Evolutionary conservation across 1,139 yeast genomes (phyloP).

Genomic region (Geotrichum reessii): DNA sequence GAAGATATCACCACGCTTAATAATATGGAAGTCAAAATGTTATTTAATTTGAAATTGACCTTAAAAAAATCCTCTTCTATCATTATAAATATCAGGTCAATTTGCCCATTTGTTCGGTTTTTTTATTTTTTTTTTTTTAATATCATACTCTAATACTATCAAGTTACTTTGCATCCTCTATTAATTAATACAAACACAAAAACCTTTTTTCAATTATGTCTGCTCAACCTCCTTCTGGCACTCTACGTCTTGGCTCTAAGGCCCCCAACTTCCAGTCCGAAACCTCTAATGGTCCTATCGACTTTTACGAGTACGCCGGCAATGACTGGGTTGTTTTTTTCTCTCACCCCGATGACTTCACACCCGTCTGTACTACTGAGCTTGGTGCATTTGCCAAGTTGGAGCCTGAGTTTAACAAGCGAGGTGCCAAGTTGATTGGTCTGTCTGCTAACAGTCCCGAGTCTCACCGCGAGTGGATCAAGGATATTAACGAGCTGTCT

Average conservation of each 20-base stretch:
- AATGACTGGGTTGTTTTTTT: constrained; percentile 73
- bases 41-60: background rate
- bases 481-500: constrained; percentile 74
- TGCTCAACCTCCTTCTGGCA: constrained; percentile 23
- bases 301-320: constrained; percentile 71
- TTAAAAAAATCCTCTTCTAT: background rate
- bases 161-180: background rate
- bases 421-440: constrained; percentile 73
- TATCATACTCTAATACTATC: background rate
- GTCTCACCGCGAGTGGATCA: constrained; percentile 73
- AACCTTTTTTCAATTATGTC: background rate
- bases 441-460: constrained; percentile 67
- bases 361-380: constrained; percentile 89
- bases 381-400: constrained; percentile 81
- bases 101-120: background rate
- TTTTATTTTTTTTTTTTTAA: background rate
- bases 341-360: constrained; percentile 84
- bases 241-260: constrained; percentile 52
- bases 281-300: constrained; percentile 67
- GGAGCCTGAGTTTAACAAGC: constrained; percentile 73
- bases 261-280: constrained; percentile 79
- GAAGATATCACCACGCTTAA: background rate
- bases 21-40: background rate
- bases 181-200: background rate
- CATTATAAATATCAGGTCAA: background rate